Conservation (phyloP, 768 basidiomycete genomes). For the Termitomyces heimii region DNA sequence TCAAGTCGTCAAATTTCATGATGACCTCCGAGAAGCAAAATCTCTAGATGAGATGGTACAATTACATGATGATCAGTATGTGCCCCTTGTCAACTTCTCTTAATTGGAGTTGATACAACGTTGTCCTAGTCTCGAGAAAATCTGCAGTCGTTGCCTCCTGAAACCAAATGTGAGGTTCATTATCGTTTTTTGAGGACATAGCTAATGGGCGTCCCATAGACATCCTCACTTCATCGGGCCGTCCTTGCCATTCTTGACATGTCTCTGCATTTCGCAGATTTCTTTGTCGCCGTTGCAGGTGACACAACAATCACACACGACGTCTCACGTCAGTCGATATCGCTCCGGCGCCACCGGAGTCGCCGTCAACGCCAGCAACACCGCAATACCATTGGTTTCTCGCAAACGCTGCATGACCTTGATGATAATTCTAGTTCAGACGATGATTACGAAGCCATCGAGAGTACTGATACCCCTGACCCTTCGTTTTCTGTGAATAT, state of each 20-base stretch:
- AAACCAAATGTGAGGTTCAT: slow-evolving; percentile 42
- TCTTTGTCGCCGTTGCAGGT: slow-evolving; percentile 55
- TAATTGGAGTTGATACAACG: background rate
- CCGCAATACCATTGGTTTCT: slow-evolving; percentile 58
- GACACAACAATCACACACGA: slow-evolving; percentile 57
- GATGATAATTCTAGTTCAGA: slow-evolving; percentile 34
- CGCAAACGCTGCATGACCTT: slow-evolving; percentile 27
- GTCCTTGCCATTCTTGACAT: slow-evolving; percentile 71
- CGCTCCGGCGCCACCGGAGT: slow-evolving; percentile 55
- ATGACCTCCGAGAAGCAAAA: slow-evolving; percentile 41
- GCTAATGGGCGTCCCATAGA: slow-evolving; percentile 32
- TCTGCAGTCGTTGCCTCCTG: slow-evolving; percentile 60
- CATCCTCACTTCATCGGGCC: slow-evolving; percentile 55
- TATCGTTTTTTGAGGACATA: background rate
- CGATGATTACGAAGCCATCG: slow-evolving; percentile 35
- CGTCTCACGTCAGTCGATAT: slow-evolving; percentile 43
- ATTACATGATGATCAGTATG: slow-evolving; percentile 67
- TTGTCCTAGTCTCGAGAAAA: slow-evolving; percentile 35
- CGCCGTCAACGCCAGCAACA: slow-evolving; percentile 50
- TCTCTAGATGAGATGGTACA: slow-evolving; percentile 76
- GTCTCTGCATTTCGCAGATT: slow-evolving; percentile 61
- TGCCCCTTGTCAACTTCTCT: slow-evolving; percentile 3
- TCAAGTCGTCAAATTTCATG: slow-evolving; percentile 55
- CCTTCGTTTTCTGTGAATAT: slow-evolving; percentile 36
- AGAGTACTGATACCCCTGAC: slow-evolving; percentile 19